Percentiles rank a stretch among this genome's conserved stretches.
phyloP scores from a whole-genome alignment of 495 filamentous ascomycete genomes.

The Aspergillus carlsbadensis region DNA sequence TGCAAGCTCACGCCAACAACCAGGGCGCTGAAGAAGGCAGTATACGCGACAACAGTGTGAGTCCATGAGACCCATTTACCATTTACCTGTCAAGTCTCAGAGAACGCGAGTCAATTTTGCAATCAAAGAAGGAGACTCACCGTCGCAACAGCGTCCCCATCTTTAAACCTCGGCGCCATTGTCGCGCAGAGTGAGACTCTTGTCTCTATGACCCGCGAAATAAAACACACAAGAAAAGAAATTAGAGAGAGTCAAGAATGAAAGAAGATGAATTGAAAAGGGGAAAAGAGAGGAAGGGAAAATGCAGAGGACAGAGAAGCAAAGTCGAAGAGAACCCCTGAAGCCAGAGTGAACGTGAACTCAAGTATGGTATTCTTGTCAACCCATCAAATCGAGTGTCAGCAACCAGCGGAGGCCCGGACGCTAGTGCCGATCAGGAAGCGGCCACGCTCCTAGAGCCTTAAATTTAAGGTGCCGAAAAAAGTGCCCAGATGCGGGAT shows the following conservation, averaged over 20 bases:
- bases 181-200: constrained; percentile 31
- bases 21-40: constrained; percentile 88
- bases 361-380: neutral
- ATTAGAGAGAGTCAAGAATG: constrained; percentile 38
- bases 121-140: constrained; percentile 42
- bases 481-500: constrained; percentile 32
- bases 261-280: constrained; percentile 19
- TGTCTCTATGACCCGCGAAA: constrained; percentile 11
- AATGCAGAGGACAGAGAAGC: constrained; percentile 21
- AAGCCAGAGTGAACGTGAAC: constrained; percentile 22
- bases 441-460: constrained; percentile 14
- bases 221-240: constrained; percentile 24
- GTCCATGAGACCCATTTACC: constrained; percentile 90
- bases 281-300: constrained; percentile 21
- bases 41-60: constrained; percentile 83
- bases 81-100: constrained; percentile 55
- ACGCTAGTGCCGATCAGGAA: constrained; percentile 20
- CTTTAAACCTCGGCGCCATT: constrained; percentile 85
- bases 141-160: constrained; percentile 78
- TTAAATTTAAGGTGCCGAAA: constrained; percentile 1
- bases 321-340: constrained; percentile 33
- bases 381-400: constrained; percentile 14
- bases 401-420: constrained; percentile 19
- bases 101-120: neutral
- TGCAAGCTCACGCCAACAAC: constrained; percentile 82